Base-by-base conservation (phyloP, 176 grass and related monocot genomes). In the Hordeum marinum region DNA sequence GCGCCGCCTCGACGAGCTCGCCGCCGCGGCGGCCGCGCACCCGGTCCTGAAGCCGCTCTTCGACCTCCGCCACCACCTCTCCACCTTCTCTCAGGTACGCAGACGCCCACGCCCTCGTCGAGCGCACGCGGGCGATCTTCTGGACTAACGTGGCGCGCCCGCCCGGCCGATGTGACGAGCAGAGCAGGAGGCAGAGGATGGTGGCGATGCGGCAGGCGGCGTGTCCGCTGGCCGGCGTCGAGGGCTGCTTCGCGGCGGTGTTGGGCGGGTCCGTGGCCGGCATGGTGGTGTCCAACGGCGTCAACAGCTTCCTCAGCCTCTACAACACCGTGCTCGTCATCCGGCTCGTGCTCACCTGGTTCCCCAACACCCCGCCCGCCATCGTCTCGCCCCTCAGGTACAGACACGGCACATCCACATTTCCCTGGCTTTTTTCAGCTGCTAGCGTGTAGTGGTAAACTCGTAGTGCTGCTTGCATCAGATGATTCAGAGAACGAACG, bases 291-390 rank as follows among this genome's bases (percentile, higher is more conserved):
- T 57, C 96, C 77, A 98, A 86, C 82, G 96, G 96, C 45, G 80
- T 98, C 74, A 86, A 90, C 81, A 98, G 90, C 85, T 98, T 98
- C 91, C 87, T 98, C 81, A 98, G 80, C 89, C 78, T 98, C 46
- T 98, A 98, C 91, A 98, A 96, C 83, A 95, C 89, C 40, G 78
- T 98, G 76, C 91, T 98, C 57, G 71, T 98, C 58, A 82, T 92
- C 66, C 94, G 96, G 86, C 89, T 98, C 37, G 89, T 98, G 55
- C 93, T 98, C 76, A 98, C 96, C 62, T 98, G 96, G 96, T 98
- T 98, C 76, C 96, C 96, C 60, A 98, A 91, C 84, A 90, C 96
- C 42, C 96, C 96, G 25, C 93, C 93, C 1, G 93, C 83, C 84
- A 96, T 98, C 36, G 93, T 98, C 77, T 91, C 81, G 62, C 96